Evolutionary conservation across 2,329 filamentous ascomycete genomes (phyloP), one percentile per base, ranked within the genome.

Genomic region (Pseudocercospora cruenta): DNA sequence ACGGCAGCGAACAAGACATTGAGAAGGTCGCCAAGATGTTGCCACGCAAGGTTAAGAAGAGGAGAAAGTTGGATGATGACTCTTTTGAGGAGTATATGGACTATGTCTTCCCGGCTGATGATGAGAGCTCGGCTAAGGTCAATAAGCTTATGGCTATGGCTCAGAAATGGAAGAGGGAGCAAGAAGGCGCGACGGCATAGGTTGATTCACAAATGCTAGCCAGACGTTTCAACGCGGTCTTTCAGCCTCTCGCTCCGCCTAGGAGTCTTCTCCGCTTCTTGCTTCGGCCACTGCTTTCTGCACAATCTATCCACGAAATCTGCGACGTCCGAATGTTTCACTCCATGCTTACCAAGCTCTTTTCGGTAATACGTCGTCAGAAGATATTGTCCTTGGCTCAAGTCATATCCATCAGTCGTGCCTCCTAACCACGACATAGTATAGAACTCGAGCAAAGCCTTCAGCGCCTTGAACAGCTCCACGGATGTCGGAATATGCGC

Each of bases 21-120:
- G 91, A 92, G 69, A 90, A 89, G 75, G 91, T 99, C 69, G 90
- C 95, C 80, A 92, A 90, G 78, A 92, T 96, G 83, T 96, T 98
- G 93, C 95, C 95, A 36, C 87, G 94, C 70, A 90, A 90, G 80
- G 91, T 92, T 76, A 98, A 97, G 89, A 94, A 95, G 85, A 86
- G 93, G 75, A 90, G 95, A 79, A 93, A 89, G 86, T 80, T 97
- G 78, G 94, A 96, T 77, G 94, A 97, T 80, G 94, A 95, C 78
- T 90, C 88, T 43, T 97, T 93, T 82, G 93, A 99, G 84, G 95
- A 99, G 82, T 98, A 97, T 79, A 88, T 95, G 81, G 95, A 98
- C 79, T 98, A 96, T 74, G 88, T 99, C 36, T 99, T 99, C 87
- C 95, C 95, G 0, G 93, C 92, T 4, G 95, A 98, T 82, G 94